These are phyloP conservation scores for Colletotrichum tropicale DNA, from an alignment of 2,329 filamentous ascomycete species.

Conservation along the genomic window DNA sequence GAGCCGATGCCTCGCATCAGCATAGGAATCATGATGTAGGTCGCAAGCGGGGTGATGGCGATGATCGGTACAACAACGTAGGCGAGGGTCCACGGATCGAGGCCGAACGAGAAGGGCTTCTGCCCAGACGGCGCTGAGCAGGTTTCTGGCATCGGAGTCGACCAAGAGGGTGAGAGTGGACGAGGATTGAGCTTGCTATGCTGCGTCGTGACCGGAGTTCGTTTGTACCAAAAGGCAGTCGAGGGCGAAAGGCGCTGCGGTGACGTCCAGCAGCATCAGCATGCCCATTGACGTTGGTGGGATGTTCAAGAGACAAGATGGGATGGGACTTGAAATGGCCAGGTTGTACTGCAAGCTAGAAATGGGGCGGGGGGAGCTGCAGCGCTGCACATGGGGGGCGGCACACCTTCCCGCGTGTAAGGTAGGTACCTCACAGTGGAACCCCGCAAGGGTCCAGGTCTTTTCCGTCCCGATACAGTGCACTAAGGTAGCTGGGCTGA, in stretches of 20 bases:
- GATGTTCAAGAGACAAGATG: neutral
- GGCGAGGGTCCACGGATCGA: conserved; percentile 29
- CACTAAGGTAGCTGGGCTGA: neutral
- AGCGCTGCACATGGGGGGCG: conserved; percentile 8
- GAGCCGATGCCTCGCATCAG: conserved; percentile 44
- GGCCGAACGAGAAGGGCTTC: conserved; percentile 30
- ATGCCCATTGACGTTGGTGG: conserved; percentile 14
- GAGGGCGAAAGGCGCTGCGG: conserved; percentile 2
- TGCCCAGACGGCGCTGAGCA: conserved; percentile 31
- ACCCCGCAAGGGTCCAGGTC: conserved; percentile 1
- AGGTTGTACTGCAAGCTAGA: conserved; percentile 17
- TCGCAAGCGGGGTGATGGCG: conserved; percentile 27
- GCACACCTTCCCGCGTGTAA: neutral
- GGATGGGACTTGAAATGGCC: conserved; percentile 2
- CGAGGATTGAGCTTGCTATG: neutral
- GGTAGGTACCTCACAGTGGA: neutral
- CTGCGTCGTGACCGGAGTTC: neutral
- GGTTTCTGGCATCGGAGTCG: conserved; percentile 28
- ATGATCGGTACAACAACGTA: conserved; percentile 27
- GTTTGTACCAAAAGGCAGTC: neutral
- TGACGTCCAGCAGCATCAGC: conserved; percentile 11
- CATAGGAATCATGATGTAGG: conserved; percentile 36
- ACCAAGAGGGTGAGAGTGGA: neutral
- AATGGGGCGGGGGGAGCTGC: conserved; percentile 12
- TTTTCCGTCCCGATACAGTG: neutral